Evolutionary conservation across 2,329 filamentous ascomycete species (phyloP), one percentile per base, ranked within the genome.

Genomic region (Fusarium sp.): DNA sequence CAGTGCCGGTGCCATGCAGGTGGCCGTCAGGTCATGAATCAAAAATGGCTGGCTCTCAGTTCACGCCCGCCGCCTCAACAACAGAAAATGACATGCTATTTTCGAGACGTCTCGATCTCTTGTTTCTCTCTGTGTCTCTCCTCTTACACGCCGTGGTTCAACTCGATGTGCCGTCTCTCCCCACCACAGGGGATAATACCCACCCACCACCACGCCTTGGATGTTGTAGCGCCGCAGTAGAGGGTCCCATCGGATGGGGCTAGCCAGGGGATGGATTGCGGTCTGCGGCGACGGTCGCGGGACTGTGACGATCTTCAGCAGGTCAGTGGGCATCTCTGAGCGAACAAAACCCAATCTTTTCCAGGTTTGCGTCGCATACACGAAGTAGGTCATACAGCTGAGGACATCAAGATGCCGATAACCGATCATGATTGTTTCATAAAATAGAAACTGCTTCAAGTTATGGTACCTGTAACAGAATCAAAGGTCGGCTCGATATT

Each of bases 1-100:
- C 72, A 74, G 71, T 75, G 69, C 37, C 50, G 16, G 54, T 58
- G 62, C 50, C 27, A 65, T 66, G 37, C 68, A 65, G 57, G 71
- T 56, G 64, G 45, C 37, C 73, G 48, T 22, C 54, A 62, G 57
- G 37, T 37, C 50, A 45, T 67, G 54, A 56, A 48, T 31, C n/a
- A 56, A 48, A 33, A 63, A 39, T 64, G 39, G 31, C 50, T 43
- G 37, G 41, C 54, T 57, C 31, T 57, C 45, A 69, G n/a, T 8
- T 57, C 37, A 52, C 50, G n/a, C 72, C 72, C 43, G 57, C 18
- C 48, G 48, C 48, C 48, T 52, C 27, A 52, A 31, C 48, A 20
- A 48, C 43, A 10, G 43, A 48, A 48, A 52, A 27, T 31, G 48
- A 52, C 48, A 52, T 52, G 16, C 22, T 7, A 20, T 45, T 45